Evolutionary conservation across 2,329 filamentous ascomycete species (phyloP), one percentile per base, ranked within the genome.

Genomic region (Aspergillus candidus): DNA sequence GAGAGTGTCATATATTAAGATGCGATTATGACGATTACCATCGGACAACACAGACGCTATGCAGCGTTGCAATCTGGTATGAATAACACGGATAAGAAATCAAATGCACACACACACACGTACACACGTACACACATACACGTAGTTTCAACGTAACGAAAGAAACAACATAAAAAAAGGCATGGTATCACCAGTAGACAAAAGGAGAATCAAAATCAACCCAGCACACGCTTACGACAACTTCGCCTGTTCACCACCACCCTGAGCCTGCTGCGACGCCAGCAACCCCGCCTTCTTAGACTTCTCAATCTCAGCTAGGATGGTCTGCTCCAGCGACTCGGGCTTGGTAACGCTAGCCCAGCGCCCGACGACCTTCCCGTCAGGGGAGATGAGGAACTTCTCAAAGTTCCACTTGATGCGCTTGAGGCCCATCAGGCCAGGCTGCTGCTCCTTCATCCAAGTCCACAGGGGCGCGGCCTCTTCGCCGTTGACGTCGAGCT

Each of bases 401-500:
- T 98, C 93, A 74, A 97, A 98, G 73, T 98, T 98, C 93, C 93
- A 98, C 84, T 97, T 96, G 60, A 98, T 77, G 50, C 83, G 72
- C 83, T 94, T 91, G 62, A 97, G 67, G 14, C 93, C 93, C 72
- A 97, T 72, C 44, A 96, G 61, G 15, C 93, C 90, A 1, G 91
- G 79, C 75, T 88, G 84, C 68, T 78, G 71, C 46, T 68, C 69
- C 74, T 84, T 84, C 69, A 84, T 65, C 78, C 78, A 98, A 64
- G 86, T 77, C 68, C 78, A 97, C 32, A 95, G 70, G 1, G 90
- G 89, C 58, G 82, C 80, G 38, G 89, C 85, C 27, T 81, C 75
- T 57, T 85, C 80, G 59, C 93, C 93, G 67, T 98, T 98, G 62
- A 97, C 93, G 49, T 97, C 87, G 40, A 87, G 80, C 78, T 98